Conservation (phyloP, 352 stramenopile species). For the Phytophthora ohioensis region DNA sequence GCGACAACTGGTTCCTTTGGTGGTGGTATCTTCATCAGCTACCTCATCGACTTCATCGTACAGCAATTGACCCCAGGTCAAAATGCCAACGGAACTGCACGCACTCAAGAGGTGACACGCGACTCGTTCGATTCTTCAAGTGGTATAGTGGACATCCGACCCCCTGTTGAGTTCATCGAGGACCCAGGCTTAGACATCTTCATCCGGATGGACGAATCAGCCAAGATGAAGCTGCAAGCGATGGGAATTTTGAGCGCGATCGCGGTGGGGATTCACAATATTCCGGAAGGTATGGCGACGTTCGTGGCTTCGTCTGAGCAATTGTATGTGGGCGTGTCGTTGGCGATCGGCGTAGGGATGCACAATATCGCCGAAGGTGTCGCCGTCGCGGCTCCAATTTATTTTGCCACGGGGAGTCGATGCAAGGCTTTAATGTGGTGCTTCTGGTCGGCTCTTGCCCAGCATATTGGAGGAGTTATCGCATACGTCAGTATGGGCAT, state of each 20-base stretch:
- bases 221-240: conserved; percentile 69
- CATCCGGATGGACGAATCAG: conserved; percentile 53
- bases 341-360: conserved; percentile 94
- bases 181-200: conserved; percentile 35
- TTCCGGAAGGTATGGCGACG: conserved; percentile 96
- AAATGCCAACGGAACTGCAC: conserved; percentile 40
- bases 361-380: conserved; percentile 98
- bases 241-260: conserved; percentile 94
- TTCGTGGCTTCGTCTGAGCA: conserved; percentile 93
- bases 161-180: conserved; percentile 43
- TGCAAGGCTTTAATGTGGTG: conserved; percentile 94
- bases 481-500: conserved; percentile 75
- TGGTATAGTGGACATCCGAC: conserved; percentile 26
- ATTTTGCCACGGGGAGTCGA: conserved; percentile 95
- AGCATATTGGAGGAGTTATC: conserved; percentile 89
- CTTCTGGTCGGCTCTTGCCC: conserved; percentile 88
- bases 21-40: conserved; percentile 70
- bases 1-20: conserved; percentile 87
- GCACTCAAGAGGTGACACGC: conserved; percentile 34
- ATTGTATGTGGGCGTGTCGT: conserved; percentile 81
- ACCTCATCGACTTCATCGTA: conserved; percentile 53
- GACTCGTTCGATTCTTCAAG: conserved; percentile 34
- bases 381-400: conserved; percentile 96
- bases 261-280: conserved; percentile 96
- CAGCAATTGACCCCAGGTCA: conserved; percentile 48